Evolutionary conservation across 352 stramenopile genomes (phyloP).

Genomic region (Phytophthora pluvialis): DNA sequence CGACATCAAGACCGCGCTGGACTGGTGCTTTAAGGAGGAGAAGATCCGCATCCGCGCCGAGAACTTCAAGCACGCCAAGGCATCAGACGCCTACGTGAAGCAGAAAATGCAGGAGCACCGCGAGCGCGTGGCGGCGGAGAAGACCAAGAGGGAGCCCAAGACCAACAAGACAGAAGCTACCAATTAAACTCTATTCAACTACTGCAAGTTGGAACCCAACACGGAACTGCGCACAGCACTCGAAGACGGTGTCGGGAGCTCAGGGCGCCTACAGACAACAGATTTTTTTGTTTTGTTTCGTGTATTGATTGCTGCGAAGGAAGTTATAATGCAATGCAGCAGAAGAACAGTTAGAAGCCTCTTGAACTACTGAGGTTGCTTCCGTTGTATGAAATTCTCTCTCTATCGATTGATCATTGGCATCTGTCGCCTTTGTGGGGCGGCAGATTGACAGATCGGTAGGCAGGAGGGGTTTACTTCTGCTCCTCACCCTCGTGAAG

Average conservation of each 20-base stretch:
- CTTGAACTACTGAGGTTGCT: slow-evolving; percentile 3
- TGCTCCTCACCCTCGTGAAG: slow-evolving; percentile 60
- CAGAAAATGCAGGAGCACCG: slow-evolving; percentile 81
- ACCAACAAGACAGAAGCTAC: slow-evolving; percentile 15
- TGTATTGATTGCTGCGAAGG: slow-evolving; percentile 27
- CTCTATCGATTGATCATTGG: slow-evolving; percentile 24
- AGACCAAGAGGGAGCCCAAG: slow-evolving; percentile 17
- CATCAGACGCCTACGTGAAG: slow-evolving; percentile 71
- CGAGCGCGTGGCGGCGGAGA: slow-evolving; percentile 45
- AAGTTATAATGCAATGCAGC: slow-evolving; percentile 25
- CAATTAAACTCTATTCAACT: slow-evolving; percentile 13
- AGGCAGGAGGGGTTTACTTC: slow-evolving; percentile 22
- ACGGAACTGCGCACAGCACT: background rate
- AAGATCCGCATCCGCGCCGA: slow-evolving; percentile 66
- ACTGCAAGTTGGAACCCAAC: slow-evolving; percentile 3
- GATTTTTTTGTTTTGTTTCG: slow-evolving; percentile 12
- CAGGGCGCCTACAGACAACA: background rate
- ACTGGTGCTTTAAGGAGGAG: slow-evolving; percentile 82
- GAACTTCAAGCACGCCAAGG: slow-evolving; percentile 71
- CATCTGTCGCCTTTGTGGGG: background rate
- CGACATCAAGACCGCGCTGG: slow-evolving; percentile 72
- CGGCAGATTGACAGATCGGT: slow-evolving; percentile 5
- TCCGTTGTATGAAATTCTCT: slow-evolving; percentile 10
- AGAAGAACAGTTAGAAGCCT: slow-evolving; percentile 14
- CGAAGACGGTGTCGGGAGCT: background rate